These are phyloP conservation scores for Starmerella sp. DNA, from an alignment of 805 yeast species.

Conservation along the genomic window DNA sequence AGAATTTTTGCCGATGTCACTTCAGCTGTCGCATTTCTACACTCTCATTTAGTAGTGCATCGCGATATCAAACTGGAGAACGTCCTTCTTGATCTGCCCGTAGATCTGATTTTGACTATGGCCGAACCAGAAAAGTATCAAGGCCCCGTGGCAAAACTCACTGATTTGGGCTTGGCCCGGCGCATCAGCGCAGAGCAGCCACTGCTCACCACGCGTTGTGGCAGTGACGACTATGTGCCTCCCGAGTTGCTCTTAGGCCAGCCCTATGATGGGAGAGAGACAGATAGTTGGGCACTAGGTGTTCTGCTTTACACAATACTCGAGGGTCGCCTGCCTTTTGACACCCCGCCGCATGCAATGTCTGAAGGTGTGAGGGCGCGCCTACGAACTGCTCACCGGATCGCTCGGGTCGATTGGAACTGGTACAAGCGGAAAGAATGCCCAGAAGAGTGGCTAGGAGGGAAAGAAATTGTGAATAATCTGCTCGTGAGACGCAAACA, in stretches of 20 bases:
- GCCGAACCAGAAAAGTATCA: slow-evolving; percentile 5
- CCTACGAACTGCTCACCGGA: slow-evolving; percentile 67
- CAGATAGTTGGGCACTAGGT: slow-evolving; percentile 93
- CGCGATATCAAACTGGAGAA: slow-evolving; percentile 89
- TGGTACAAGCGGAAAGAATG: slow-evolving; percentile 50
- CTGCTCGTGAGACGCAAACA: slow-evolving; percentile 40
- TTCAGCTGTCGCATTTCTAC: slow-evolving; percentile 61
- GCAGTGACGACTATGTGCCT: slow-evolving; percentile 91
- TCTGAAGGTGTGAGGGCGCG: slow-evolving; percentile 31
- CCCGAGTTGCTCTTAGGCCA: slow-evolving; percentile 88
- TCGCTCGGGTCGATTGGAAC: slow-evolving; percentile 85
- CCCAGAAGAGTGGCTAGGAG: slow-evolving; percentile 35
- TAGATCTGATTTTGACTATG: slow-evolving; percentile 28
- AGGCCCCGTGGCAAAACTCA: slow-evolving; percentile 43
- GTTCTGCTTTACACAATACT: slow-evolving; percentile 75
- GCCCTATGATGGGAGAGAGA: slow-evolving; percentile 79
- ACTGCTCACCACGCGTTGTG: slow-evolving; percentile 75
- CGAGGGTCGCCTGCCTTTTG: slow-evolving; percentile 87
- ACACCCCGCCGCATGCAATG: slow-evolving; percentile 45
- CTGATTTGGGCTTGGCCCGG: slow-evolving; percentile 86
- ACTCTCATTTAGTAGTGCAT: slow-evolving; percentile 59
- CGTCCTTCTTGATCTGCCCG: slow-evolving; percentile 38
- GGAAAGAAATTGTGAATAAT: slow-evolving; percentile 41
- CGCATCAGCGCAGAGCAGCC: slow-evolving; percentile 50
- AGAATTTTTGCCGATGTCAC: slow-evolving; percentile 62